A percentile compares a stretch with the other conserved stretches of the same genome.
Evolutionary conservation across 2,329 filamentous ascomycete genomes (phyloP).

Genomic region (Pseudogymnoascus sp.): DNA sequence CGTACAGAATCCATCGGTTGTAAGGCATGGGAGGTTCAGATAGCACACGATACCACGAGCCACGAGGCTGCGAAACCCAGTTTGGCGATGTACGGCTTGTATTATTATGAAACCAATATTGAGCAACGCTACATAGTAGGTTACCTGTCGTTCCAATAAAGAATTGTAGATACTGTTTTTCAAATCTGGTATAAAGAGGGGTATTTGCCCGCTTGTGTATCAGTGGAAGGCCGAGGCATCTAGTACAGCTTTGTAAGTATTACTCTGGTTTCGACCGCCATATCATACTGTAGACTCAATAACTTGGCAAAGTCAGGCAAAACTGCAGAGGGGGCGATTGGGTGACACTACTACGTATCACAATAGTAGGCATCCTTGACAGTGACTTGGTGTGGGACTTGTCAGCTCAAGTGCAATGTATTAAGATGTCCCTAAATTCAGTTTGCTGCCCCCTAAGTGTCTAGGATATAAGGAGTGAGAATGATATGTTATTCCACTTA

Average conservation of each 20-base stretch:
- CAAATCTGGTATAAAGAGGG: neutral
- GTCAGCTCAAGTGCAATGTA: neutral
- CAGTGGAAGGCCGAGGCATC: too few species aligned
- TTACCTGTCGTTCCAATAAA: neutral
- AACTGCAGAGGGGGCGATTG: neutral
- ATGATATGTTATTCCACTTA: neutral
- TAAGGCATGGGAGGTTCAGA: neutral
- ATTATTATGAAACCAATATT: neutral
- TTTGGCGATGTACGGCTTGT: neutral
- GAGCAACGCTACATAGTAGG: neutral
- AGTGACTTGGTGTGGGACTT: neutral
- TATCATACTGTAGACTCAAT: neutral
- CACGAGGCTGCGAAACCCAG: neutral
- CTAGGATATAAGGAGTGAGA: neutral
- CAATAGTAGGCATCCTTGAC: neutral
- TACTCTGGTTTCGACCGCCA: neutral
- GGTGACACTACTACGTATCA: conserved; percentile 3
- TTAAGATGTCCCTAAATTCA: neutral
- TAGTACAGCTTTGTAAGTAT: neutral
- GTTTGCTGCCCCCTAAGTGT: neutral
- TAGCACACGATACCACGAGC: neutral
- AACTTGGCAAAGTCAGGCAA: neutral
- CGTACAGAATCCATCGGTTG: neutral
- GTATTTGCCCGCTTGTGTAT: neutral
- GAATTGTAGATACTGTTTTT: too few species aligned